Conservation (phyloP, 2,329 filamentous ascomycete genomes). For the Septoria linicola region DNA sequence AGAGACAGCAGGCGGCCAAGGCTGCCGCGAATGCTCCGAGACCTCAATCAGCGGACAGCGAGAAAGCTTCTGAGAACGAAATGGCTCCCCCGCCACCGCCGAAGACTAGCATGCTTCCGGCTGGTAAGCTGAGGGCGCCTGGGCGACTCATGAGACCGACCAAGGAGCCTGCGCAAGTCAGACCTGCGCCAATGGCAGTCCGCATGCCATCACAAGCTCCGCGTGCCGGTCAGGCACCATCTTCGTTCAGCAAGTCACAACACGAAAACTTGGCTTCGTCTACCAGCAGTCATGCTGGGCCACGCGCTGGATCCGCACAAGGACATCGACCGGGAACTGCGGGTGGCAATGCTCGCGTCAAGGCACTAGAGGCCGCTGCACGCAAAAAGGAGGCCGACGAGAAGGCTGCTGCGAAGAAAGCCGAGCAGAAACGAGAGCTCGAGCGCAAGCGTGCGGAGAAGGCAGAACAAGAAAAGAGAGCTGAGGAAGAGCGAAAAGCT, state of each 20-base stretch:
- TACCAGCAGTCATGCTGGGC: slow-evolving; percentile 60
- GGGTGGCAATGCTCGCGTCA: slow-evolving; percentile 48
- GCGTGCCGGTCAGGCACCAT: slow-evolving; percentile 34
- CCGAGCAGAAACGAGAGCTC: slow-evolving; percentile 75
- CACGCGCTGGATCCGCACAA: slow-evolving; percentile 66
- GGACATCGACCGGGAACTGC: slow-evolving; percentile 37
- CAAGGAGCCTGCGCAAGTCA: slow-evolving; percentile 59
- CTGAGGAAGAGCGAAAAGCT: slow-evolving; percentile 41
- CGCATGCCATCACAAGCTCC: slow-evolving; percentile 56
- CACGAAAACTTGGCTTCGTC: slow-evolving; percentile 19
- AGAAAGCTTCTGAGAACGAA: slow-evolving; percentile 45
- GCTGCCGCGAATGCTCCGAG: slow-evolving; percentile 23
- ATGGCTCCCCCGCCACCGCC: slow-evolving; percentile 64
- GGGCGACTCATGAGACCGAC: slow-evolving; percentile 41
- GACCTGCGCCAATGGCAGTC: slow-evolving; percentile 69
- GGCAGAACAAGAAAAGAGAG: slow-evolving; percentile 57
- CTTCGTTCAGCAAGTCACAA: slow-evolving; percentile 31
- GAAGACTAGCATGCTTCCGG: slow-evolving; percentile 44
- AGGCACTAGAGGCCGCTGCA: slow-evolving; percentile 69
- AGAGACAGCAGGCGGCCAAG: slow-evolving; percentile 32
- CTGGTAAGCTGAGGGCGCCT: slow-evolving; percentile 39
- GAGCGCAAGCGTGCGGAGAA: slow-evolving; percentile 73
- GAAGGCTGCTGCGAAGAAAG: slow-evolving; percentile 72
- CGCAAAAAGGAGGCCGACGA: slow-evolving; percentile 85
- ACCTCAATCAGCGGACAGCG: slow-evolving; percentile 38